Conservation (phyloP, 306 rosid genomes). For the Hylodesmum podocarpum region DNA sequence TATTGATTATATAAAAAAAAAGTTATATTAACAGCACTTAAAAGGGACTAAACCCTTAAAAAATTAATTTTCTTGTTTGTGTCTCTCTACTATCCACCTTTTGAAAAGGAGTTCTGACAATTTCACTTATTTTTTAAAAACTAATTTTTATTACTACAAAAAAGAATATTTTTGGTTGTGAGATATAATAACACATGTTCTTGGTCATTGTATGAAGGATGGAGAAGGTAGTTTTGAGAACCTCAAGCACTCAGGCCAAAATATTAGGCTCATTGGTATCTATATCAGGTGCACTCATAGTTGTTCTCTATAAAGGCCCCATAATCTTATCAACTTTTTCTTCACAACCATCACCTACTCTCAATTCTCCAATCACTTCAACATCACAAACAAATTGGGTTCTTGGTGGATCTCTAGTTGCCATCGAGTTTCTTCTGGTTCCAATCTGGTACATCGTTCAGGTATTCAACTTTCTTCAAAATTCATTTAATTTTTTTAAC, state of each 20-base stretch:
- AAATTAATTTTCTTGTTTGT: too few relatives aligned
- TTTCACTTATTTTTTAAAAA: too few relatives aligned
- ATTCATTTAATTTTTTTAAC: not conserved
- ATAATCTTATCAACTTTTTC: slow-evolving; percentile 27
- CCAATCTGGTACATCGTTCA: slow-evolving; percentile 55
- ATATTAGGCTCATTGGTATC: slow-evolving; percentile 49
- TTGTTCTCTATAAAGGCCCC: slow-evolving; percentile 57
- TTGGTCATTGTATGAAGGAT: slow-evolving; percentile 41
- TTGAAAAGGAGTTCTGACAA: too few relatives aligned
- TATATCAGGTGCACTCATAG: slow-evolving; percentile 52
- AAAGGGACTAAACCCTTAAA: too few relatives aligned
- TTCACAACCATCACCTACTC: not conserved
- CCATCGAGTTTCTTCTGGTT: slow-evolving; percentile 26
- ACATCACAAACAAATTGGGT: slow-evolving; percentile 44
- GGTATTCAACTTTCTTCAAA: not conserved
- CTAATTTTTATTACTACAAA: too few relatives aligned
- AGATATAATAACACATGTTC: too few relatives aligned
- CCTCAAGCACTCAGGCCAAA: slow-evolving; percentile 52
- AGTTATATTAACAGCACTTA: too few relatives aligned
- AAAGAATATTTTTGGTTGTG: too few relatives aligned
- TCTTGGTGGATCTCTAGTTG: slow-evolving; percentile 49
- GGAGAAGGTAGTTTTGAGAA: slow-evolving; percentile 45
- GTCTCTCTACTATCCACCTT: too few relatives aligned
- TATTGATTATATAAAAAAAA: too few relatives aligned
- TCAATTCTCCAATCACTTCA: slow-evolving; percentile 13